Evolutionary conservation across 257 asterid genomes (phyloP).

Genomic region (Salvia hispanica): DNA sequence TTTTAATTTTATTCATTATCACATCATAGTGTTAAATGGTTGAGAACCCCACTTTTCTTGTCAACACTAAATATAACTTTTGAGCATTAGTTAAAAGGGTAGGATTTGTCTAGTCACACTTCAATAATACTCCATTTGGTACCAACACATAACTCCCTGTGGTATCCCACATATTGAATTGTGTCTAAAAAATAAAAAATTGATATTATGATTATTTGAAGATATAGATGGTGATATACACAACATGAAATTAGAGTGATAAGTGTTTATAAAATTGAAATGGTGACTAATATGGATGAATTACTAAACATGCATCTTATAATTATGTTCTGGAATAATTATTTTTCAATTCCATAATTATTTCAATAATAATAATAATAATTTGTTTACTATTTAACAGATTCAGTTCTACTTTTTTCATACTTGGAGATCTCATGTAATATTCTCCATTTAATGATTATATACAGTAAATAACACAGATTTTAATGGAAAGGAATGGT

Average conservation of each 20-base stretch:
- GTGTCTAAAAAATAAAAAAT: not conserved
- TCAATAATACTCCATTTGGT: slow-evolving; percentile 9
- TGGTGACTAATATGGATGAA: too few species aligned
- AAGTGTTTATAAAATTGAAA: not conserved
- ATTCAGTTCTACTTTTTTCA: too few species aligned
- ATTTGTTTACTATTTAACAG: too few species aligned
- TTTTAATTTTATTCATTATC: not conserved
- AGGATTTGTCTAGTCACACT: too few species aligned
- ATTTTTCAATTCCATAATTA: not conserved
- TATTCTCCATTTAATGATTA: too few species aligned
- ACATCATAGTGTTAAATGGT: not conserved
- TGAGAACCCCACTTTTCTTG: not conserved
- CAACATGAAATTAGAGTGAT: not conserved
- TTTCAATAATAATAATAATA: too few species aligned
- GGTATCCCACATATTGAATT: slow-evolving; percentile 9
- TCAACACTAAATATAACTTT: slow-evolving; percentile 14
- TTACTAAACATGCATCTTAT: too few species aligned
- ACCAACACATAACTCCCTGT: slow-evolving; percentile 22
- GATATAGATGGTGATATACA: not conserved
- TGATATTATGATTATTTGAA: not conserved
- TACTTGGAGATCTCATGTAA: too few species aligned
- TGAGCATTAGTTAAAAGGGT: slow-evolving; percentile 24
- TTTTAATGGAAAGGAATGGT: too few species aligned
- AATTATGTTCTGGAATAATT: not conserved
- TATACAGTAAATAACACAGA: too few species aligned